phyloP scores from a whole-genome alignment of 345 rosid species.

The Pistacia vera region DNA sequence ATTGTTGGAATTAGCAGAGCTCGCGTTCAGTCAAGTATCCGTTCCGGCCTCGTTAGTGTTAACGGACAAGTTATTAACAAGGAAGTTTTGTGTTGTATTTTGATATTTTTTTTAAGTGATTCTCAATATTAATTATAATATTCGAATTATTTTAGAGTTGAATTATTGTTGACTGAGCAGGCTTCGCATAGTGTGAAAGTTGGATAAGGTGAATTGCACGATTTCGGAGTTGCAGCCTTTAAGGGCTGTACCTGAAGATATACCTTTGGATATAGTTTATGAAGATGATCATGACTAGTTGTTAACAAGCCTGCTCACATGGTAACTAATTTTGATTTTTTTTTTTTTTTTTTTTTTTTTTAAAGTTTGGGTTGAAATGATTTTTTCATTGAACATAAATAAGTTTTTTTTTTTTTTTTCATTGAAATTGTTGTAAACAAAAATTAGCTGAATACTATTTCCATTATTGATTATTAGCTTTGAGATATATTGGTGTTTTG shows the following conservation, averaged over 20 bases:
- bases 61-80: slow-evolving; percentile 78
- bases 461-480: not conserved
- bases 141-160: not conserved
- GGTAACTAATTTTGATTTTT: slow-evolving; percentile 38
- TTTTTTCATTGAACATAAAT: not conserved
- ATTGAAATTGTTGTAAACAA: not conserved
- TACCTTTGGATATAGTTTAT: slow-evolving; percentile 76
- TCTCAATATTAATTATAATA: too few species aligned
- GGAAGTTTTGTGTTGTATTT: slow-evolving; percentile 25
- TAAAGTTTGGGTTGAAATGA: not conserved
- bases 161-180: slow-evolving; percentile 35
- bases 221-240: slow-evolving; percentile 83
- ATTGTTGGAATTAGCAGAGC: slow-evolving; percentile 77
- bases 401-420: too few species aligned
- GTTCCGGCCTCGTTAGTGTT: slow-evolving; percentile 72
- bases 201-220: slow-evolving; percentile 73
- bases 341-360: not conserved
- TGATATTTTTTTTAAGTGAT: not conserved
- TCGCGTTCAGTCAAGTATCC: slow-evolving; percentile 89
- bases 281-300: slow-evolving; percentile 77
- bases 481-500: not conserved
- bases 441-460: too few species aligned
- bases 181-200: slow-evolving; percentile 61
- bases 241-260: slow-evolving; percentile 83
- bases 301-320: slow-evolving; percentile 86